Base-by-base conservation (phyloP, 371 early-diverging fungal genomes). In the Encephalitozoon romaleae region DNA sequence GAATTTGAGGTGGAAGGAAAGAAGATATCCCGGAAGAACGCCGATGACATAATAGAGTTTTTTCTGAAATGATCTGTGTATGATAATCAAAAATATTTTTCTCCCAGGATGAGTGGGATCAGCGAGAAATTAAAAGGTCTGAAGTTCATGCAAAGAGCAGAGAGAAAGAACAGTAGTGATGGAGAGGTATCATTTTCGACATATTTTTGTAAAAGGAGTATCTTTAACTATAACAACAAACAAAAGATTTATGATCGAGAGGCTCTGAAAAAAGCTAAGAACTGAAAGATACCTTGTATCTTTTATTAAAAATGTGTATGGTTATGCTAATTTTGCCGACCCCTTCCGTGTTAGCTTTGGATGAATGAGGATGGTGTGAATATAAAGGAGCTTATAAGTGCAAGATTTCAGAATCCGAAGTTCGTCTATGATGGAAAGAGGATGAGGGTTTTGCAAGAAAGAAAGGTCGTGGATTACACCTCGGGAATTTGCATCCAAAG, bases 401-500 rank as follows among this genome's bases (percentile, higher is more conserved):
- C 76, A 15, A 63, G 81, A 42, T 81, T 78, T 73, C 74, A 81
- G 66, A 81, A 81, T 59, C 81, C 73, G 21, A 82, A 82, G 63
- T 78, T 76, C 59, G 68, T 79, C 25, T 82, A 69, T 43, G 82
- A 82, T 91, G 78, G 94, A 65, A 96, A 94, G 83, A 87, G 95
- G 70, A 91, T 93, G 90, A 86, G 95, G 74, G 92, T 92, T 82
- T 90, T 94, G 5, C 90, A 94, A 72, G 94, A 93, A 84, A 86
- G 98, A 74, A 87, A 91, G 55, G 93, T 94, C 0, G 90, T 95
- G 12, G 98, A 98, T 83, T 94, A 92, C 82, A 91, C 92, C 70
- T 89, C 92, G 32, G 88, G 90, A 51, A 84, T 93, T n/a, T 89
- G 91, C 91, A 79, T 80, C 26, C 54, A 83, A 65, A 72, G 49